These are phyloP conservation scores for Brassica nigra DNA, from an alignment of 345 rosid species.

Conservation along the genomic window DNA sequence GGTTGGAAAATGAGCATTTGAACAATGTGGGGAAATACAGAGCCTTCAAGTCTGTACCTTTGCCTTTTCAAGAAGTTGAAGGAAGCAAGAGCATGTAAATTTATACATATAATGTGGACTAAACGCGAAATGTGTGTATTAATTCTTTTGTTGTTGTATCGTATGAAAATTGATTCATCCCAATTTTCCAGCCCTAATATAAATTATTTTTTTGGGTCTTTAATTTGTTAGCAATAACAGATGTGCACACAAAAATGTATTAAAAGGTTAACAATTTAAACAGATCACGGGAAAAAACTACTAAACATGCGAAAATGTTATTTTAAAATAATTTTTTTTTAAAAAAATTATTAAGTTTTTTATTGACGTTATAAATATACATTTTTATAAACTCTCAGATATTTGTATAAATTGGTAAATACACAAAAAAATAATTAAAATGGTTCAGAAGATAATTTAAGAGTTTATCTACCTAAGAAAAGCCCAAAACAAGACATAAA, in stretches of 20 bases:
- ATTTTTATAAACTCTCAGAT: neutral
- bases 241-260: neutral
- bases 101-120: neutral
- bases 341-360: too few species aligned
- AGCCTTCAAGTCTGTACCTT: constrained; percentile 79
- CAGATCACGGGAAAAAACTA: neutral
- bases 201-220: neutral
- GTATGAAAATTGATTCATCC: neutral
- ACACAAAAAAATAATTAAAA: too few species aligned
- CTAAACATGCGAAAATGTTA: neutral
- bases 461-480: neutral
- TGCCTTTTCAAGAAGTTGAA: constrained; percentile 59
- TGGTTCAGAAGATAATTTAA: neutral
- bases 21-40: constrained; percentile 79
- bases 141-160: neutral
- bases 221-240: neutral
- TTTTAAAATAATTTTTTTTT: too few species aligned
- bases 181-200: neutral
- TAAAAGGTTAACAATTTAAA: neutral
- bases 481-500: neutral
- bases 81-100: constrained; percentile 37
- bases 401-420: too few species aligned
- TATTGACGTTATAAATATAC: neutral
- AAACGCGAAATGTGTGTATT: neutral
- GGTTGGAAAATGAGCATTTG: constrained; percentile 91